phyloP scores from a whole-genome alignment of 1,284 basidiomycete species.

The Leccinum cinnamomeum region DNA sequence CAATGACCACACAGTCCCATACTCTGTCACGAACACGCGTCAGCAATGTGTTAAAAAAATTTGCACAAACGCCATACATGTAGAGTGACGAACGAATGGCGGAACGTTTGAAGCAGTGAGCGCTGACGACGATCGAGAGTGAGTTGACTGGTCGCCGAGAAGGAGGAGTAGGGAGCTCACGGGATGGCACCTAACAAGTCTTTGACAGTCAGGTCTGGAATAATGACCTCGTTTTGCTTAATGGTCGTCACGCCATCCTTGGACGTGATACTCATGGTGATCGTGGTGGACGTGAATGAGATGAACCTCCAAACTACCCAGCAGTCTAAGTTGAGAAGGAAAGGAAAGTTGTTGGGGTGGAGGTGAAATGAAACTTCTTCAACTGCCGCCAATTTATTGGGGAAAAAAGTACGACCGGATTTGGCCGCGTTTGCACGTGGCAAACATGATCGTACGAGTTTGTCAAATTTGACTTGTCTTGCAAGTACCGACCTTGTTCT shows the following conservation, averaged over 20 bases:
- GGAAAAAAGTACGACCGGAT: conserved; percentile 18
- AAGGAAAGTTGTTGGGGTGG: background rate
- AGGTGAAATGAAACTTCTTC: background rate
- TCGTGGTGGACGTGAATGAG: conserved; percentile 13
- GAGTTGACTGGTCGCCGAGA: background rate
- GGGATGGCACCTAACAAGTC: conserved; percentile 88
- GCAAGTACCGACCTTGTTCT: background rate
- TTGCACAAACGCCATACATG: conserved; percentile 46
- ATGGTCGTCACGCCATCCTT: conserved; percentile 37
- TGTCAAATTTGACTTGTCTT: background rate
- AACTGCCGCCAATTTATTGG: conserved; percentile 25
- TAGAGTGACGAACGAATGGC: conserved; percentile 83
- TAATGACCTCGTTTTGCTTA: conserved; percentile 63
- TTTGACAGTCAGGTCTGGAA: conserved; percentile 84
- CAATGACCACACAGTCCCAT: conserved; percentile 77
- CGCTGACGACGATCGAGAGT: conserved; percentile 40
- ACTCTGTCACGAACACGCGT: conserved; percentile 43
- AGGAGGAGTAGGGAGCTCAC: conserved; percentile 45
- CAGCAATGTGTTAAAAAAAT: conserved; percentile 23
- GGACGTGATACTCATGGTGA: conserved; percentile 24
- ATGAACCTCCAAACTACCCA: conserved; percentile 8
- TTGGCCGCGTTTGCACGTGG: conserved; percentile 32
- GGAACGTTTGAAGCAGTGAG: conserved; percentile 93
- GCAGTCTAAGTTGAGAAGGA: conserved; percentile 5
- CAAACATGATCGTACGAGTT: background rate